Evolutionary conservation across 371 early-diverging fungal species (phyloP).

Genomic region (Haplosporangium sp.): DNA sequence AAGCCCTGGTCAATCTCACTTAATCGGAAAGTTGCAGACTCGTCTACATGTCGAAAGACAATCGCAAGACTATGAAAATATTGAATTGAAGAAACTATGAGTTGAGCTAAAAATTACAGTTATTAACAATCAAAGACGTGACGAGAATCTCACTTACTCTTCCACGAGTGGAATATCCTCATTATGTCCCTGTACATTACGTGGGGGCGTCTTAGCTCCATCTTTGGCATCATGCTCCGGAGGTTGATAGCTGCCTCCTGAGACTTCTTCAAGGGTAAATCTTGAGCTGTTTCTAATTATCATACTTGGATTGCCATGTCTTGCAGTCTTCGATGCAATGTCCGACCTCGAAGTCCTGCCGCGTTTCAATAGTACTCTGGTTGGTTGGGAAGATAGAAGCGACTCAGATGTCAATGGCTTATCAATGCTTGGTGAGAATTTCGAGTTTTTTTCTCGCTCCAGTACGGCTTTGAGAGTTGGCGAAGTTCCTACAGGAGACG

Average conservation of each 20-base stretch:
- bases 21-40: constrained; percentile 1
- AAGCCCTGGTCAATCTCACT: constrained; percentile 4
- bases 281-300: too few species aligned
- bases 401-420: too few species aligned
- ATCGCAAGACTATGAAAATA: constrained; percentile 17
- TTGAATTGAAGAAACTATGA: not conserved
- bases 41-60: constrained; percentile 9
- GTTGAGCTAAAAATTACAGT: constrained; percentile 3
- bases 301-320: constrained; percentile 5
- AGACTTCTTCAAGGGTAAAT: too few species aligned
- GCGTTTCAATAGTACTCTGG: constrained; percentile 14
- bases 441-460: too few species aligned
- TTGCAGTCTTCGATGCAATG: constrained; percentile 10
- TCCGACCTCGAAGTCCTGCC: constrained; percentile 11
- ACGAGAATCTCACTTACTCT: constrained; percentile 16
- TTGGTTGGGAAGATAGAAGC: constrained; percentile 8
- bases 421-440: too few species aligned
- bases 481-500: too few species aligned
- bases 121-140: constrained; percentile 1
- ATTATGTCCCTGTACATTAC: constrained; percentile 7
- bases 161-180: constrained; percentile 4
- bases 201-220: constrained; percentile 7
- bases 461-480: too few species aligned
- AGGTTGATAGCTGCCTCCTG: constrained; percentile 8
- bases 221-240: constrained; percentile 12